These are phyloP conservation scores for Marchantia polymorpha DNA, from an alignment of 225 moss, liverwort and hornwort species.

Conservation along the genomic window DNA sequence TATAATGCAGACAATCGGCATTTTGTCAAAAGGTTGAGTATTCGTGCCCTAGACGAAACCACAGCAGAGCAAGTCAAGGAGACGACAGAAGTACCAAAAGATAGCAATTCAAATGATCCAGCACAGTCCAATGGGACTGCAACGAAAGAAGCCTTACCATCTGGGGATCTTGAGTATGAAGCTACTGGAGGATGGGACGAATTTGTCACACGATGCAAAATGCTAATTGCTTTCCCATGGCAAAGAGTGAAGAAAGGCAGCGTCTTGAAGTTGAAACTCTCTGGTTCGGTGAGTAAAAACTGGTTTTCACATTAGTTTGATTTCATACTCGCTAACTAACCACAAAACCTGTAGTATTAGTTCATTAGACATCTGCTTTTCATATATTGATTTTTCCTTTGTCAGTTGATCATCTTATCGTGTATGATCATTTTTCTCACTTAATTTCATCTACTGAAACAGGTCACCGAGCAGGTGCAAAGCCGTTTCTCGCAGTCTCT, in stretches of 20 bases:
- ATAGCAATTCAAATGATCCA: conserved; percentile 18
- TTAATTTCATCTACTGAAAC: conserved; percentile 26
- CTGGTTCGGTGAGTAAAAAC: conserved; percentile 63
- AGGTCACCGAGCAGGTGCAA: conserved; percentile 90
- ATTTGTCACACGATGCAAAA: conserved; percentile 55
- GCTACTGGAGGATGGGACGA: conserved; percentile 60
- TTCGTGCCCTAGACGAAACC: conserved; percentile 36
- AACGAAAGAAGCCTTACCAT: conserved; percentile 54
- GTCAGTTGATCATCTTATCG: background rate
- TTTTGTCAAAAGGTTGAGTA: conserved; percentile 14
- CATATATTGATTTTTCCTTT: background rate
- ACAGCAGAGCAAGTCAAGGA: conserved; percentile 29
- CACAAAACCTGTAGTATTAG: background rate
- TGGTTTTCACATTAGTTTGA: background rate
- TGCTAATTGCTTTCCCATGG: conserved; percentile 86
- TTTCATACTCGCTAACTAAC: background rate
- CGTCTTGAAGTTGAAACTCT: conserved; percentile 72
- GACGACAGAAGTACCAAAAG: conserved; percentile 17
- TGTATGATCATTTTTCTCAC: conserved; percentile 8
- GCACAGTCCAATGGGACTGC: conserved; percentile 47
- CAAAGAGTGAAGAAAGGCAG: conserved; percentile 93
- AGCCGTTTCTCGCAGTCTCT: conserved; percentile 79
- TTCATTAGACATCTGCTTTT: background rate
- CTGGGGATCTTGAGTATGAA: conserved; percentile 73
- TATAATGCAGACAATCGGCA: conserved; percentile 4